A percentile compares a stretch with the other conserved stretches of the same genome.
phyloP scores from a whole-genome alignment of 441 rosid genomes.

The Gossypium davidsonii region DNA sequence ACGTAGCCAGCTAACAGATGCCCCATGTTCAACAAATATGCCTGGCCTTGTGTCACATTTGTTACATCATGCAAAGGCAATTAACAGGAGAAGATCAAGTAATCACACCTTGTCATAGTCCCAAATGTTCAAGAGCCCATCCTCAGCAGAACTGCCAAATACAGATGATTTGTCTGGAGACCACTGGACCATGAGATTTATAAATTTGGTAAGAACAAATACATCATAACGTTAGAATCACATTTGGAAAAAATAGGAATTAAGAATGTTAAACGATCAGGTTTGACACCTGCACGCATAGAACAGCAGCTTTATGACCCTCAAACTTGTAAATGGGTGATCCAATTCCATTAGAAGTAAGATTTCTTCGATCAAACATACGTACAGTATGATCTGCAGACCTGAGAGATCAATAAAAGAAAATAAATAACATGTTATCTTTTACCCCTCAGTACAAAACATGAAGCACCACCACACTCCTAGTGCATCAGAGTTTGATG shows the following conservation, averaged over 20 bases:
- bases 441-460: not conserved
- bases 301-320: slow-evolving; percentile 95
- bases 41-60: not conserved
- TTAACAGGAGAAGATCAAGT: not conserved
- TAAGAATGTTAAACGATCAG: not conserved
- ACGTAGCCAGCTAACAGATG: not conserved
- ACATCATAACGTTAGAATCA: not conserved
- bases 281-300: slow-evolving; percentile 78
- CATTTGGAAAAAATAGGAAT: not conserved
- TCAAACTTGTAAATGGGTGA: slow-evolving; percentile 76
- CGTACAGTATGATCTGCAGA: slow-evolving; percentile 91
- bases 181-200: slow-evolving; percentile 53
- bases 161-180: slow-evolving; percentile 90
- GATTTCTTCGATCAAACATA: slow-evolving; percentile 84
- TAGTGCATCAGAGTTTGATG: not conserved
- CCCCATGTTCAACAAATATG: not conserved
- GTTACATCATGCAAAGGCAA: not conserved
- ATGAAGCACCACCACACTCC: not conserved
- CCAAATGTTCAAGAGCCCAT: slow-evolving; percentile 94
- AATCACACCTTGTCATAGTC: slow-evolving; percentile 76
- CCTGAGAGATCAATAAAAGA: slow-evolving; percentile 33
- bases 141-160: slow-evolving; percentile 98
- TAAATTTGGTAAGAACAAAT: slow-evolving; percentile 5
- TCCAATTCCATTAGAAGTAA: slow-evolving; percentile 70
- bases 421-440: not conserved